Base-by-base conservation (phyloP, 2,329 filamentous ascomycete species). In the Plectosphaerella cucumerina region DNA sequence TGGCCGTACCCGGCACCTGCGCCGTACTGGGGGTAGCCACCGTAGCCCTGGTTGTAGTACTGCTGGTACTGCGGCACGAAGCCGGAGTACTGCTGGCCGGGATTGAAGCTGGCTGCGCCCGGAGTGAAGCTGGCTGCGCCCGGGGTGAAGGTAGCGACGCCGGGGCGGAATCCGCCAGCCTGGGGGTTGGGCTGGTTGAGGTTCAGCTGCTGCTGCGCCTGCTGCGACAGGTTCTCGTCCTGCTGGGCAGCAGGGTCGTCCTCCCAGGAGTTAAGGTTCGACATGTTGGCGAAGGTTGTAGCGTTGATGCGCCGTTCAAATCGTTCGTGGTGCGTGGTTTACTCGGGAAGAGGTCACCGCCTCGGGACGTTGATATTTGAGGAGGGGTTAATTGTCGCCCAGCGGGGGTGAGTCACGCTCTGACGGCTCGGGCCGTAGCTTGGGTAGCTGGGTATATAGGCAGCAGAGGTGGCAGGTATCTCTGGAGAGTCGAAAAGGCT, bases 261-360 rank as follows among this genome's bases (percentile, higher is more conserved):
- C 74, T 97, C 92, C 89, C 94, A 97, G 56, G 91, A 96, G 70
- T 96, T 91, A 64, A 90, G 88, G 70, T 92, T 85, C 62, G 92
- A 87, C 91, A 96, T 96, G 65, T 50, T 31, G 26, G 26, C 26
- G 26, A 31, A 31, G 12, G 26, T 31, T 78, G 60, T 53, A 44
- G 35, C 18, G 44, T 34, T 53, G 41, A 42, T 22, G 44, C 45
- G 34, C 17, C 10, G 37, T 15, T 23, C 21, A 23, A 9, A 11
- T 22, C 14, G n/a, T 47, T n/a, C 18, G 6, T 39, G 45, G 22
- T 47, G 45, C 33, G 45, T 47, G 31, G 15, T 39, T 47, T 21
- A 22, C 12, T 22, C 45, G 45, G 35, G 34, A 47, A 23, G 34
- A 18, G 45, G 45, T 37, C 45, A 39, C 33, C 45, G 45, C 39